Base-by-base conservation (phyloP, 2,329 filamentous ascomycete species). In the Aspergillus tanneri region DNA sequence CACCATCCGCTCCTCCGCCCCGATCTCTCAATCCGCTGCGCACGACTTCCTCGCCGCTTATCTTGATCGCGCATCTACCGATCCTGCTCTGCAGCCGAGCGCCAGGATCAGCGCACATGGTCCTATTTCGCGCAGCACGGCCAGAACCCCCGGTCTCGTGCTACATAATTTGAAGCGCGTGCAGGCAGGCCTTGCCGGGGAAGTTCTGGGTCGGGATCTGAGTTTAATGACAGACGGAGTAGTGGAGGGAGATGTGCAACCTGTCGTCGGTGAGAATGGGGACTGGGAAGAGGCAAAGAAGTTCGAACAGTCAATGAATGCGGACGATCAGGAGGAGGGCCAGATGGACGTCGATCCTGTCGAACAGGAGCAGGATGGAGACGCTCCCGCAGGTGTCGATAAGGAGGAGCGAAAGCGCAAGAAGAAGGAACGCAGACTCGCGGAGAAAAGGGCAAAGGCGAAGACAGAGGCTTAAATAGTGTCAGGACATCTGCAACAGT, bases 341-440 rank as follows among this genome's bases (percentile, higher is more conserved):
- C 35, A 62, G 32, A 68, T 68, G 47, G 66, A 63, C 23, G 62
- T 67, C 24, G 66, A 70, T 52, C 72, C 70, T 39, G 58, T 68
- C 16, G 67, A 74, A 28, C 65, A 72, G 43, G 72, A 70, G 1
- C 71, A 74, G 44, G 57, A 57, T 21, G 58, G 68, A 22, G 49
- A 37, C 50, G 9, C 5, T 24, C 61, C 65, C 19, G 62, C 67
- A 40, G 66, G 58, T 39, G 53, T 72, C 40, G 76, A 79, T 53
- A 78, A 77, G 62, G 77, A 77, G 53, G 75, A 77, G 46, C 71
- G 78, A 52, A 82, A 78, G 66, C 71, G 70, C 55, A 73, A 70
- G 50, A 83, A 83, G 74, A 81, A 80, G 63, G 74, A 76, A 60
- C 72, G 75, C 59, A 69, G 71, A 47, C 67, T 72, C 57, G 73